Evolutionary conservation across 805 yeast genomes (phyloP).

Genomic region (Metschnikowia anglica): DNA sequence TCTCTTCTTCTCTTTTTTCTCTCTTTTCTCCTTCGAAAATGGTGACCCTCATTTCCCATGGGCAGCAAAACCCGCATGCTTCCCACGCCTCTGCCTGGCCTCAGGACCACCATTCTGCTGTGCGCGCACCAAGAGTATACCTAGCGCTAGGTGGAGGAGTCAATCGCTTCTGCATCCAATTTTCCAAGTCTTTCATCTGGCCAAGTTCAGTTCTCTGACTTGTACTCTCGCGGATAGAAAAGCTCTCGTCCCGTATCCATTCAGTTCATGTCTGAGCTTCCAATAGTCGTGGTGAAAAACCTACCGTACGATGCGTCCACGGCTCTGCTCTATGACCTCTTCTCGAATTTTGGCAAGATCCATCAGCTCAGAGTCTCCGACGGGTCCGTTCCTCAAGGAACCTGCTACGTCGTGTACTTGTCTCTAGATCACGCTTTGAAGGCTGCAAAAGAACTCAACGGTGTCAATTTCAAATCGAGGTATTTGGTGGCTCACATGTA

Average conservation of each 20-base stretch:
- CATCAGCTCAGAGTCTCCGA: constrained; percentile 49
- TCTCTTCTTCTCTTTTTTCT: too few species aligned
- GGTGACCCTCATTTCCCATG: too few species aligned
- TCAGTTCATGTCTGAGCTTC: constrained; percentile 29
- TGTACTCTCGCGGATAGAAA: too few species aligned
- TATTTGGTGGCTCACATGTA: constrained; percentile 54
- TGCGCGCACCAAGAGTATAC: too few species aligned
- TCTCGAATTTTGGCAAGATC: constrained; percentile 56
- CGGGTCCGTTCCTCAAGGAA: constrained; percentile 33
- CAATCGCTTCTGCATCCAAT: too few species aligned
- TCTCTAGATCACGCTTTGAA: constrained; percentile 46
- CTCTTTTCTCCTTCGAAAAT: too few species aligned
- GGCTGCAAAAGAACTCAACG: constrained; percentile 57
- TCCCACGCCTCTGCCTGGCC: too few species aligned
- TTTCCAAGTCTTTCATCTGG: too few species aligned
- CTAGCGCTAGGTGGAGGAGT: too few species aligned
- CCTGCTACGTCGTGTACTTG: constrained; percentile 55
- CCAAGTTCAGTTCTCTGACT: too few species aligned
- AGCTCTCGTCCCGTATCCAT: not conserved
- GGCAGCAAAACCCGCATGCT: too few species aligned
- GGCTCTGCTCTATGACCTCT: constrained; percentile 49
- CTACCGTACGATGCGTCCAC: constrained; percentile 52
- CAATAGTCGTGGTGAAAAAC: constrained; percentile 56
- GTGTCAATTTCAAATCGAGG: constrained; percentile 58
- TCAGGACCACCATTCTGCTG: too few species aligned